A percentile compares a stretch with the other conserved stretches of the same genome.
Conservation (phyloP, 805 yeast genomes). For the Ogataea haglerorum region DNA sequence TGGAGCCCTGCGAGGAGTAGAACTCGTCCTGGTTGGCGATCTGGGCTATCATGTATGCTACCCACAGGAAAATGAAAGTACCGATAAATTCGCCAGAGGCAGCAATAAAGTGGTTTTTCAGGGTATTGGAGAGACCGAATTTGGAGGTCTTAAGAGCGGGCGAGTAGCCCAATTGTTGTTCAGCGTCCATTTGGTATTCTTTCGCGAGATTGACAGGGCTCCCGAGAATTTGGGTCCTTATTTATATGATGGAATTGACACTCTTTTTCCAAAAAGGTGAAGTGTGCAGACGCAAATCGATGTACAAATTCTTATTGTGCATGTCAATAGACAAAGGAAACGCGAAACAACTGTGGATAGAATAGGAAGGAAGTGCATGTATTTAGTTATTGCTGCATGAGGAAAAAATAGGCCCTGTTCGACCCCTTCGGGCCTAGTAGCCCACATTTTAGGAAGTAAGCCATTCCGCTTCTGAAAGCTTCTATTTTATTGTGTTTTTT, state of each 20-base stretch:
- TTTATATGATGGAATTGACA: slow-evolving; percentile 2
- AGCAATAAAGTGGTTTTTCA: slow-evolving; percentile 65
- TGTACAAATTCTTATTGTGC: not conserved
- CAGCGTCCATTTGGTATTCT: slow-evolving; percentile 31
- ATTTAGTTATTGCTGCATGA: not conserved
- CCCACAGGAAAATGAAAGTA: slow-evolving; percentile 79
- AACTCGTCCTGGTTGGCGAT: slow-evolving; percentile 54
- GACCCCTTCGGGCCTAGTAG: not conserved
- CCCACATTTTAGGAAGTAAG: not conserved
- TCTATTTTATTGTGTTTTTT: not conserved
- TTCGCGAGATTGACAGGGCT: not conserved
- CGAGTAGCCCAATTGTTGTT: slow-evolving; percentile 40
- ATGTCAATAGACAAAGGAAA: not conserved
- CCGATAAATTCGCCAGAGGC: slow-evolving; percentile 79
- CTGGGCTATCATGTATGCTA: slow-evolving; percentile 79
- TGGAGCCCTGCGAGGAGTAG: slow-evolving; percentile 32
- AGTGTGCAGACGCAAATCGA: not conserved
- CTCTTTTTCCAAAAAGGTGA: not conserved
- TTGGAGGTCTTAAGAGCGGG: slow-evolving; percentile 36
- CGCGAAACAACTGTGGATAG: not conserved
- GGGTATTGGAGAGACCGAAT: slow-evolving; percentile 39
- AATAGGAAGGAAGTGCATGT: not conserved
- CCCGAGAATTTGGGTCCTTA: slow-evolving; percentile 1
- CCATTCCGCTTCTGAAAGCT: not conserved
- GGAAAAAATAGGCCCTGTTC: not conserved